Conservation (phyloP, 73 alveolate genomes). For the Urostyla sp. region DNA sequence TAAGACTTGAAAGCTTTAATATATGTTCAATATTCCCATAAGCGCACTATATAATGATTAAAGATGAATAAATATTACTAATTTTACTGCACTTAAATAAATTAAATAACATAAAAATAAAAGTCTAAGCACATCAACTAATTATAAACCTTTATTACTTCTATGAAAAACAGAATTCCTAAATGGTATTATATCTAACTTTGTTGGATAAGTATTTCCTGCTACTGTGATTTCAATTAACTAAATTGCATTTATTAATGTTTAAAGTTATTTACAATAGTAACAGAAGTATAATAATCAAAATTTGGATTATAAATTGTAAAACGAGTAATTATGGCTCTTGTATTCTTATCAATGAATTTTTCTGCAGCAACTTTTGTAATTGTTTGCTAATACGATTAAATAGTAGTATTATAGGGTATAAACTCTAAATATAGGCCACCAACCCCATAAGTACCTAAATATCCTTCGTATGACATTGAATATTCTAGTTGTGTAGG, state of each 20-base stretch:
- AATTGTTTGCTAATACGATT: not conserved
- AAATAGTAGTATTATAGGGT: slow-evolving; percentile 27
- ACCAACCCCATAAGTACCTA: slow-evolving; percentile 10
- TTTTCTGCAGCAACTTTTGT: slow-evolving; percentile 7
- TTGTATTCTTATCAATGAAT: not conserved
- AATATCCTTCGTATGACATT: not conserved
- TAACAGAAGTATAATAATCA: slow-evolving; percentile 18
- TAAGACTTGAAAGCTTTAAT: slow-evolving; percentile 2
- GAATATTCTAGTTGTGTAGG: too few species aligned
- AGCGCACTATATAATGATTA: slow-evolving; percentile 25
- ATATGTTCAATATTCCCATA: slow-evolving; percentile 27
- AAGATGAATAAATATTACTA: not conserved
- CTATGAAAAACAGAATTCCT: not conserved
- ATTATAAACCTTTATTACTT: not conserved
- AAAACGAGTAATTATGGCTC: not conserved
- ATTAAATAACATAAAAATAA: slow-evolving; percentile 4
- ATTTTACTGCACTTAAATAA: slow-evolving; percentile 1
- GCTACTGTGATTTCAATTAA: slow-evolving; percentile 27
- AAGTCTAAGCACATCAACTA: slow-evolving; percentile 17
- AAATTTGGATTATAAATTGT: slow-evolving; percentile 30
- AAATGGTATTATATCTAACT: not conserved
- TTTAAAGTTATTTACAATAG: too few species aligned
- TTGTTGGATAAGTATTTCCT: slow-evolving; percentile 21
- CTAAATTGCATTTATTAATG: too few species aligned
- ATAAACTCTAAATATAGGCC: slow-evolving; percentile 1